phyloP scores from a whole-genome alignment of 2,329 filamentous ascomycete species.

The Didymella lethalis region DNA sequence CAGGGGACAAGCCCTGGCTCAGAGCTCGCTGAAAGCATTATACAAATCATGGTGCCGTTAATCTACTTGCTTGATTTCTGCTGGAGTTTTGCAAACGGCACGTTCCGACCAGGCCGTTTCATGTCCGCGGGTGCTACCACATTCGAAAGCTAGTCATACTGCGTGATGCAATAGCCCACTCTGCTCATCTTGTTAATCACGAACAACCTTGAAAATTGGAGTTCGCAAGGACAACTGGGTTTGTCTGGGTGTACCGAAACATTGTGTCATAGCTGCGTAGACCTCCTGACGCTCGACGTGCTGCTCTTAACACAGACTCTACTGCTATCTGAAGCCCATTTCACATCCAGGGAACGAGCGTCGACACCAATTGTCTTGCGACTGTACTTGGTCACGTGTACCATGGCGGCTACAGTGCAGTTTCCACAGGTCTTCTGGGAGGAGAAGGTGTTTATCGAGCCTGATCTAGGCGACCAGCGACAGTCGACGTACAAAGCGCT shows the following conservation, averaged over 20 bases:
- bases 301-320: neutral
- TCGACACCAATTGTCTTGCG: neutral
- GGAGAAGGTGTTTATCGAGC: conserved; percentile 27
- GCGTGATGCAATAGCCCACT: conserved; percentile 1
- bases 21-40: neutral
- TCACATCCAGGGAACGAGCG: neutral
- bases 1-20: neutral
- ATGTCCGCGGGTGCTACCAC: conserved; percentile 7
- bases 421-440: conserved; percentile 13
- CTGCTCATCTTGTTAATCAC: neutral
- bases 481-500: conserved; percentile 31
- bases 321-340: conserved; percentile 1
- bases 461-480: conserved; percentile 34
- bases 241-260: conserved; percentile 2
- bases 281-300: neutral
- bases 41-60: no score
- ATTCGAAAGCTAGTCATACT: conserved; percentile 2
- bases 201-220: conserved; percentile 1
- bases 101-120: neutral
- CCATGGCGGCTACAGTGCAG: conserved; percentile 2
- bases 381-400: neutral
- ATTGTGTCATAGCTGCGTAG: conserved; percentile 12
- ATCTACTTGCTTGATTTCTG: neutral
- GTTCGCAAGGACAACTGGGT: neutral
- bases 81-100: neutral